phyloP scores from a whole-genome alignment of 2,329 filamentous ascomycete genomes.

The Colletotrichum godetiae region DNA sequence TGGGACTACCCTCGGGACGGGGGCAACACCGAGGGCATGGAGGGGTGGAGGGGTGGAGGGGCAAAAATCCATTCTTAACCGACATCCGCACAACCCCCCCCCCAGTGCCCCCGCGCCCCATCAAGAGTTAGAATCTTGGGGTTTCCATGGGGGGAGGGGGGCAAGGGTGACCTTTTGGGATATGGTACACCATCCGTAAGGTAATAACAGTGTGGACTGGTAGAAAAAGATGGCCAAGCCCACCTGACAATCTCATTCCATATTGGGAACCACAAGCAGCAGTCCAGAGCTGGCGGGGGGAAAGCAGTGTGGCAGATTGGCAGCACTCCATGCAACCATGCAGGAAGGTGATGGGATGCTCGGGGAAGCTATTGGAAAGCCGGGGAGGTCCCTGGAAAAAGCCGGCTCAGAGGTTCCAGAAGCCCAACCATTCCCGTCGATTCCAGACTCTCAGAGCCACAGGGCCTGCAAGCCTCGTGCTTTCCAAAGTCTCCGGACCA shows the following conservation, averaged over 20 bases:
- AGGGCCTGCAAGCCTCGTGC: neutral
- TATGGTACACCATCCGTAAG: neutral
- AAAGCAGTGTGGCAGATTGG: neutral
- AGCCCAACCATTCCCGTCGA: constrained; percentile 7
- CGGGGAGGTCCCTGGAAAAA: constrained; percentile 17
- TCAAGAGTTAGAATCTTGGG: neutral
- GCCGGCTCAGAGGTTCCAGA: constrained; percentile 8
- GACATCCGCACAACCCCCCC: neutral
- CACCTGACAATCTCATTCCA: neutral
- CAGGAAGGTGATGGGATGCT: constrained; percentile 8
- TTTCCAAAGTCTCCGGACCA: neutral
- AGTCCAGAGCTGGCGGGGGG: neutral
- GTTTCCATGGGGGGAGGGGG: neutral
- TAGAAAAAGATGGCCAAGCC: neutral
- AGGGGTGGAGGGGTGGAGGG: constrained; percentile 19
- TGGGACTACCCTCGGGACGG: constrained; percentile 14
- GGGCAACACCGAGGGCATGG: constrained; percentile 17
- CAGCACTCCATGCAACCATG: neutral
- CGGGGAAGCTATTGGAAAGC: constrained; percentile 13
- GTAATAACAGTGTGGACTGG: neutral
- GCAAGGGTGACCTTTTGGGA: neutral
- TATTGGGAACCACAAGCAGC: neutral
- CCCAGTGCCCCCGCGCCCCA: neutral
- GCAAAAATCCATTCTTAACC: neutral
- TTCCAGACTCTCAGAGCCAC: neutral